These are phyloP conservation scores for Yamadazyma spencermartinsiae DNA, from an alignment of 1,139 yeast species.

Conservation along the genomic window DNA sequence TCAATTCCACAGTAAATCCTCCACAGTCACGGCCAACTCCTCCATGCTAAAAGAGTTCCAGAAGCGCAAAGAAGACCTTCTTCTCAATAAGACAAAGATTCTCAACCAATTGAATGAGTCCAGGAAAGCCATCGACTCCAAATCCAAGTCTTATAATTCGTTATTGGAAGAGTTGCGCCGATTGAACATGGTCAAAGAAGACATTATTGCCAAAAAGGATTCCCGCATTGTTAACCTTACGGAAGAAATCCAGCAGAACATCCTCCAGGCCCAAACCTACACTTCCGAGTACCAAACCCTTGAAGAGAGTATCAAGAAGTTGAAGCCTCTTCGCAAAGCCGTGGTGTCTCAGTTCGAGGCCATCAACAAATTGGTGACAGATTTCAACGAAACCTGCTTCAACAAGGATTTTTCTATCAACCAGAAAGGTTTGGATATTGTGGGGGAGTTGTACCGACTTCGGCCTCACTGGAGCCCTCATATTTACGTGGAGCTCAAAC, in stretches of 20 bases:
- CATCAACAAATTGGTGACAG: slow-evolving; percentile 31
- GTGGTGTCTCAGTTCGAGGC: slow-evolving; percentile 18
- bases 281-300: slow-evolving; percentile 24
- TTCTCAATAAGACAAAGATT: slow-evolving; percentile 34
- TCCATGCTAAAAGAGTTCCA: slow-evolving; percentile 16
- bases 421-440: slow-evolving; percentile 26
- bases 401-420: slow-evolving; percentile 36
- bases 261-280: slow-evolving; percentile 3
- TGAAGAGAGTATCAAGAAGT: slow-evolving; percentile 23
- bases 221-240: neutral
- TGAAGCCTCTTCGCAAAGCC: slow-evolving; percentile 29
- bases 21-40: slow-evolving; percentile 6
- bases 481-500: slow-evolving; percentile 30
- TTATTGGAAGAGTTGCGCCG: slow-evolving; percentile 4
- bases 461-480: slow-evolving; percentile 40
- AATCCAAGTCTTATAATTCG: slow-evolving; percentile 8
- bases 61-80: slow-evolving; percentile 25
- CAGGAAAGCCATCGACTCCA: slow-evolving; percentile 19
- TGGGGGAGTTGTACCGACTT: slow-evolving; percentile 26
- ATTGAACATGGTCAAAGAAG: slow-evolving; percentile 1
- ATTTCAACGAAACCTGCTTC: slow-evolving; percentile 29
- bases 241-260: neutral
- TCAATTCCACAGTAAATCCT: slow-evolving; percentile 29
- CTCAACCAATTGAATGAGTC: slow-evolving; percentile 26
- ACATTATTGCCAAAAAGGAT: neutral